Base-by-base conservation (phyloP, 495 filamentous ascomycete species). In the Lepidopterella palustris region DNA sequence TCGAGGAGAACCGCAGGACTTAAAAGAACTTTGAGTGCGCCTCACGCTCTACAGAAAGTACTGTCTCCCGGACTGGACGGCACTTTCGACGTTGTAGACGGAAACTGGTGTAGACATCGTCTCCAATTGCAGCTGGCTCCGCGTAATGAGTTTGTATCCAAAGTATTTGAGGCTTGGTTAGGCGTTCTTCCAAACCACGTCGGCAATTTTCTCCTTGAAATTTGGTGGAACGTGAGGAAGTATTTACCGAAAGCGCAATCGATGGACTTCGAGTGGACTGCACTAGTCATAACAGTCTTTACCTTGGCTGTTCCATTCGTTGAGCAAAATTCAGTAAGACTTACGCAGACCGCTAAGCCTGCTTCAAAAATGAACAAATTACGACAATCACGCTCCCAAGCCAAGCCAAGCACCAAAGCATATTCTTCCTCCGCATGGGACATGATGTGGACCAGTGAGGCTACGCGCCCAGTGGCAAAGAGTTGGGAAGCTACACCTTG, bases 151-250 rank as follows among this genome's bases (percentile, higher is more conserved):
- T 52, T 61, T 20, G 65, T 68, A 0, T 40, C 58, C 28, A 53
- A 56, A 1, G 8, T 61, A 15, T 64, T 68, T 31, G 56, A 47
- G 51, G 58, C 57, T 6, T 50, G 63, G 31, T 35, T 29, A 5
- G 51, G 45, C 9, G 45, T 68, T 3, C 31, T 68, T 15, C 59
- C 65, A 3, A 77, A 78, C 28, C 78, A 81, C 54, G 74, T 74
- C 25, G 83, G 83, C 0, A 87, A 92, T 63, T 81, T 82, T 6
- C 70, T 92, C 4, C 66, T 88, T 42, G 74, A 82, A 0, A 83
- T 79, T 5, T 95, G 88, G 88, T 90, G 87, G 85, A 82, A 88
- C 63, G 78, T 83, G 10, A 81, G 87, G 68, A 82, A 82, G 61
- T 90, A 85, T 84, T 78, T 89, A 29, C 76, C 27, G 20, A 25